Evolutionary conservation across 116 monocot genomes (phyloP), one percentile per base, ranked within the genome.

Genomic region (Phalaenopsis hybrid): DNA sequence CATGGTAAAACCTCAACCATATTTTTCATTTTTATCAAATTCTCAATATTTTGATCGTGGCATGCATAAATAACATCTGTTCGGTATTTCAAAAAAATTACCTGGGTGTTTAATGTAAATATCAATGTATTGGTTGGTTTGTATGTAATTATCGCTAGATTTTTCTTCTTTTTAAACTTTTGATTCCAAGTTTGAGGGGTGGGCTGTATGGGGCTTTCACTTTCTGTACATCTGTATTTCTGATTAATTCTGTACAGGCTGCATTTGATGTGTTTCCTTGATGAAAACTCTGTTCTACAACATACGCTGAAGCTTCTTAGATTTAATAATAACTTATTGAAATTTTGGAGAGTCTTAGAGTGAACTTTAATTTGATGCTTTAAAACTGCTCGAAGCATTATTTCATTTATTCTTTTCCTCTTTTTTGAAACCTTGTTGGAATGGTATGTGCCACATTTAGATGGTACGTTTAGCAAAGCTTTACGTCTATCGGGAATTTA

Each of bases 211-310:
- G 75, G 4, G 16, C 15, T 75, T 65, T 75, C 20, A 45, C 41
- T 5, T 46, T 75, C 21, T 20, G 8, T 31, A 7, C 45, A 44
- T 75, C 9, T 46, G 44, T 37, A 15, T 72, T 72, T 34, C 34
- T 72, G 11, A 72, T 75, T 46, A 75, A 31, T 44, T 75, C 75
- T 75, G 45, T 20, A 46, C 75, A 75, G 46, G 75, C 17, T 75
- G n/a, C 45, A 45, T 45, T 75, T 75, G 33, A 45, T 46, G 21
- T 12, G 75, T 46, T 75, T 44, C 23, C 10, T 46, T 45, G 44
- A n/a, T 43, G 73, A 43, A 4, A 21, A 45, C 46, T 17, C 6
- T 75, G 13, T 75, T 46, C 46, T 75, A 46, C 20, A 75, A 75
- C 21, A 75, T 20, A 21, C 46, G 18, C 11, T 73, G 5, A 73